Percentiles rank a stretch among this genome's conserved stretches.
These are phyloP conservation scores for Cyberlindnera euphorbiiphila DNA, from an alignment of 805 yeast species.

Conservation along the genomic window DNA sequence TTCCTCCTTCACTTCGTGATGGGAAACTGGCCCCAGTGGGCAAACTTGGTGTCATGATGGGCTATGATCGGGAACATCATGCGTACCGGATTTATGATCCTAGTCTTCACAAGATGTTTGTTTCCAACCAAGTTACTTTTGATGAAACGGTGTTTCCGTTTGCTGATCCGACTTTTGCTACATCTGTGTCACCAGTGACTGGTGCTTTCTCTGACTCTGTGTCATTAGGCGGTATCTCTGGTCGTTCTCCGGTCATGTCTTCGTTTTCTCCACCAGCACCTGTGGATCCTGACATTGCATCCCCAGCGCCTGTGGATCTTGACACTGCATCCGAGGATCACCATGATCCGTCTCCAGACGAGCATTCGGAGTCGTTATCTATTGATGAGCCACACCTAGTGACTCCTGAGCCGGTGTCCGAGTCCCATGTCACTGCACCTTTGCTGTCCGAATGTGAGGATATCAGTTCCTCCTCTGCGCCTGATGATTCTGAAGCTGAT, in stretches of 20 bases:
- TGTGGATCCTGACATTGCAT: too few relatives aligned
- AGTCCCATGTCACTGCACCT: too few relatives aligned
- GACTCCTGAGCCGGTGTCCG: too few relatives aligned
- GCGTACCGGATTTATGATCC: conserved; percentile 6
- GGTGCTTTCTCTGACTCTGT: neutral
- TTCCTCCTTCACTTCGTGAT: conserved; percentile 1
- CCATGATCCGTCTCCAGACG: too few relatives aligned
- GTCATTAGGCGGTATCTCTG: conserved; percentile 1
- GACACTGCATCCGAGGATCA: too few relatives aligned
- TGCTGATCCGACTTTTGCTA: too few relatives aligned
- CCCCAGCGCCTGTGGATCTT: too few relatives aligned
- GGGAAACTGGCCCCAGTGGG: conserved; percentile 1
- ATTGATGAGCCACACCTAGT: too few relatives aligned
- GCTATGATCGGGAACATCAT: conserved; percentile 5
- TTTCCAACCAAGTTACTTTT: neutral
- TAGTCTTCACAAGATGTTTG: neutral
- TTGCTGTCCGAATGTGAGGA: too few relatives aligned
- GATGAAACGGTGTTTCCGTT: neutral
- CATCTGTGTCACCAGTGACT: neutral
- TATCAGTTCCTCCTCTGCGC: too few relatives aligned
- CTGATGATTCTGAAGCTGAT: neutral
- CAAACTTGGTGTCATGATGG: conserved; percentile 1
- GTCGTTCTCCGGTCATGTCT: too few relatives aligned
- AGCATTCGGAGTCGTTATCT: too few relatives aligned
- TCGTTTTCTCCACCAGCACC: neutral